Percentiles rank a stretch among this genome's conserved stretches.
Conservation (phyloP, 306 rosid species). For the Cucurbita ficifolia region DNA sequence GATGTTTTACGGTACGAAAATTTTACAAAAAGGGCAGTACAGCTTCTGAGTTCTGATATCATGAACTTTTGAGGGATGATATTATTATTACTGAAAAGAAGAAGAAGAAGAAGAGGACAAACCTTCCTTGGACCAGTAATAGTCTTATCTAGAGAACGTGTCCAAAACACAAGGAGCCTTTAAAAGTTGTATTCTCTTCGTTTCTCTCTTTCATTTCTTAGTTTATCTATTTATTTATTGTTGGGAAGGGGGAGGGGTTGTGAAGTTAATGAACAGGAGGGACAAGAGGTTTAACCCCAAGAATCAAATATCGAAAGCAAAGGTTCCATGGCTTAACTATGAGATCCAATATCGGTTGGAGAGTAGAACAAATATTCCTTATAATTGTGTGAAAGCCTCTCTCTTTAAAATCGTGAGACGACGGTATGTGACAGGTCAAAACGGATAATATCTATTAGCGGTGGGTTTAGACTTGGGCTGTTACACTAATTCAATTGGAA, state of each 20-base stretch:
- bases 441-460: too few relatives aligned
- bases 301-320: background rate
- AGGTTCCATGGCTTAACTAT: background rate
- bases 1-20: background rate
- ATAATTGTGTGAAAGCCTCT: too few relatives aligned
- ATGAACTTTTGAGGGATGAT: background rate
- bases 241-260: background rate
- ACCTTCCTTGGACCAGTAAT: background rate
- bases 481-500: too few relatives aligned
- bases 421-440: too few relatives aligned
- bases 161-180: background rate
- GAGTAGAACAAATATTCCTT: too few relatives aligned
- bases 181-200: background rate
- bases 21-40: background rate
- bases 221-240: background rate
- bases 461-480: too few relatives aligned
- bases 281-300: background rate
- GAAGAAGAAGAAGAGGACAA: background rate
- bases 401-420: too few relatives aligned
- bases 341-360: too few relatives aligned
- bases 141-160: background rate
- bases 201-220: background rate
- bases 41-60: background rate
- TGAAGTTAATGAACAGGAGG: background rate
- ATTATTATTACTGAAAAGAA: background rate